Base-by-base conservation (phyloP, 768 basidiomycete genomes). In the Polyporus arcularius region DNA sequence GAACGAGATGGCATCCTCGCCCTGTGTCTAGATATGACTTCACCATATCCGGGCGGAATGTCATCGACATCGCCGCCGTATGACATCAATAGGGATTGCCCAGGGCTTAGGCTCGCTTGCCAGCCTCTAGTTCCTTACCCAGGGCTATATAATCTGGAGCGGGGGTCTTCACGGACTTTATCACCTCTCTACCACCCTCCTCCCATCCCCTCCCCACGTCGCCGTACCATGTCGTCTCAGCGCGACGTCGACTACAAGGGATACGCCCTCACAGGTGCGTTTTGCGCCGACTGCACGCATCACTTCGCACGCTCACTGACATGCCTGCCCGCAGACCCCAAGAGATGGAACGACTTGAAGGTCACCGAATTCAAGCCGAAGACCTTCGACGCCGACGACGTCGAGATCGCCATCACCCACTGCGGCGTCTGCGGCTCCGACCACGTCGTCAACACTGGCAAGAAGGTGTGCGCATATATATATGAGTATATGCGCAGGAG, bases 291-390 rank as follows among this genome's bases (percentile, higher is more conserved):
- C 21, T 26, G n/a, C 4, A 32, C n/a, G 8, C 11, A 9, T 4
- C 2, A 26, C 21, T 26, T 26, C 21, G 15, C 5, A 11, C 8
- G 21, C 40, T 41, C 11, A 41, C 16, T 4, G 35, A 11, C 7
- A 9, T 43, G 6, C 18, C 18, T 18, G 5, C 8, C 1, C 7
- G 15, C 41, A 71, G 70, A 68, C 30, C 64, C 67, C 0, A 57
- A 57, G 15, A 58, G 62, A 12, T 81, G 77, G 77, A 70, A 72
- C 30, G 68, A 79, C 39, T 79, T 81, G 55, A 64, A 80, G 52
- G 66, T 82, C 31, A 77, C 76, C 43, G 73, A 78, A 12, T 83
- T 82, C 71, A 67, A 81, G 65, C 84, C 85, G 16, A 87, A 87
- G 73, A 70, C 70, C 6, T 77, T 77, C 60, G 77, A 76, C 3